Evolutionary conservation across 495 filamentous ascomycete species (phyloP), one percentile per base, ranked within the genome.

Genomic region (Penicillium odoratum): DNA sequence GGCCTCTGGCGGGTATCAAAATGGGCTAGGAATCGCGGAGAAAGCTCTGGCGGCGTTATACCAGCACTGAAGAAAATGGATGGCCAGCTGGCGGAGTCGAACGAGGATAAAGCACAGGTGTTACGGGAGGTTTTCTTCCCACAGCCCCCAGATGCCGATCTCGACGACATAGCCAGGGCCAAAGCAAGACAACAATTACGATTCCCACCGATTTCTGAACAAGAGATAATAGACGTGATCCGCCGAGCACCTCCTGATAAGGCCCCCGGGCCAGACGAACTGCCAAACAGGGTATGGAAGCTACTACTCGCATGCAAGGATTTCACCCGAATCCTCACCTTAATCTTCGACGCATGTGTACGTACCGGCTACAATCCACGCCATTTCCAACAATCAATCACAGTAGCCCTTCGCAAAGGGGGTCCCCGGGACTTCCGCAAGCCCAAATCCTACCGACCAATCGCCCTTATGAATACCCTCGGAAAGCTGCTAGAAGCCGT

Each of bases 401-500:
- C 33, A 3, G 4, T 36, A 8, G 11, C 33, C 3, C 33, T 36
- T 0, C 13, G 13, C 11, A 36, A 36, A 1, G 33, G 33, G 4
- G 33, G 4, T 8, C 33, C 4, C 10, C 34, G 34, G 0, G 34
- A 38, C 34, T 10, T 10, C 3, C 11, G 7, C 4, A 1, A 10
- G 10, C 34, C 34, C 4, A 38, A 38, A 13, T 38, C 34, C 6
- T 38, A 38, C 34, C 34, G 34, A 7, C 34, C 63, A 48, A 38
- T 38, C 34, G 8, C 34, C 7, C 34, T 38, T 4, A 10, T 38
- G 34, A 11, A 21, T 2, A 67, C 63, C 21, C 40, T 74, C 5
- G 65, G 69, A 10, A 74, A 72, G 57, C 42, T 68, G 38, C 58
- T 70, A 2, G 63, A 72, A 57, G 56, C 59, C 6, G 50, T 77